Evolutionary conservation across 1,139 yeast species (phyloP).

Genomic region (Hemisphaericaspora subhashii): DNA sequence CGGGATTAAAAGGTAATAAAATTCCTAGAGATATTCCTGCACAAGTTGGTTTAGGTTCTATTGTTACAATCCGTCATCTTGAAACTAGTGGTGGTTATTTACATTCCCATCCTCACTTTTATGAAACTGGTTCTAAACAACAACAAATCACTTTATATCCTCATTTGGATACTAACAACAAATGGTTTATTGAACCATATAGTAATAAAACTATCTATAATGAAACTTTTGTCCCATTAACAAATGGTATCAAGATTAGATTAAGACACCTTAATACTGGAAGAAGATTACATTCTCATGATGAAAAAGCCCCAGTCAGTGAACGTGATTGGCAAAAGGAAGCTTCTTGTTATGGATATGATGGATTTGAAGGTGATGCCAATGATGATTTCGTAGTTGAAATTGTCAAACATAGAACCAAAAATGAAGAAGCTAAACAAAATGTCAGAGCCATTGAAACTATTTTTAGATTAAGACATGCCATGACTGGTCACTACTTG

Average conservation of each 20-base stretch:
- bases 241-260: constrained; percentile 79
- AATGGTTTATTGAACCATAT: constrained; percentile 78
- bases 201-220: constrained; percentile 45
- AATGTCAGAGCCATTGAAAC: constrained; percentile 79
- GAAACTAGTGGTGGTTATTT: constrained; percentile 92
- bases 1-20: constrained; percentile 66
- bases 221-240: constrained; percentile 58
- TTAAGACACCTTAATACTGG: constrained; percentile 66
- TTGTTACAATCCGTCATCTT: constrained; percentile 73
- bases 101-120: constrained; percentile 85
- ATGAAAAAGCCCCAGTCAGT: constrained; percentile 89
- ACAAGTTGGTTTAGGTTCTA: constrained; percentile 88
- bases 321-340: constrained; percentile 97
- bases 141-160: constrained; percentile 94
- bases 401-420: constrained; percentile 63
- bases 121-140: constrained; percentile 92
- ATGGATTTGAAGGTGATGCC: constrained; percentile 90
- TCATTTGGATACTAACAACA: constrained; percentile 84
- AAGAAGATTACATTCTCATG: constrained; percentile 93
- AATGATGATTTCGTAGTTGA: constrained; percentile 95
- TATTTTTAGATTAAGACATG: constrained; percentile 83
- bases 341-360: constrained; percentile 86
- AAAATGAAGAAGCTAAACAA: constrained; percentile 57
- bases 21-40: constrained; percentile 71
- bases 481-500: constrained; percentile 84